Base-by-base conservation (phyloP, 1,139 yeast species). In the Kluyveromyces marxianus region DNA sequence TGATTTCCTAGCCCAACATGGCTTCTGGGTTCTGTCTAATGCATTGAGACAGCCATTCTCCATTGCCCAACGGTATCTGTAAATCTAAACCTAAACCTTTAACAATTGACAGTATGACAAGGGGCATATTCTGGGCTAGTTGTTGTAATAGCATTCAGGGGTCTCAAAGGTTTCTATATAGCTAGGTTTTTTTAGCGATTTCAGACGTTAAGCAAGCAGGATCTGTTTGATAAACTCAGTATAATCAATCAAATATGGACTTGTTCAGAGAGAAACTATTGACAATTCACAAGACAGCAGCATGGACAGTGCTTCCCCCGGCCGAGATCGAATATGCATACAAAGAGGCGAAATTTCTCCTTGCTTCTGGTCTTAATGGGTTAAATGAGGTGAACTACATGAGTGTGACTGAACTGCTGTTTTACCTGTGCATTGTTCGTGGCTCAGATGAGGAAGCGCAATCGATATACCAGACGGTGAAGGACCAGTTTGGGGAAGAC, bases 391-490 rank as follows among this genome's bases (percentile, higher is more conserved):
- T 69, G 10, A 87, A 83, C 44, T 70, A 76, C 49, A 81, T 74
- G 60, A 71, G 75, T 14, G 65, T 89, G 34, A 70, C 80, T 51
- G 95, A 86, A 60, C 74, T 87, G 58, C 81, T 84, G 47, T 86
- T 87, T 62, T 80, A 79, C 58, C 69, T 89, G 40, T 69, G 81
- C 2, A 64, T 88, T 37, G 69, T 82, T 50, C 68, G 86, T n/a
- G 71, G 77, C 42, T 75, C 79, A 50, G 96, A 88, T 57, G 67
- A 71, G 1, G 88, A 80, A 54, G 96, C 96, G 14, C 78, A 81
- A 55, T 66, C 75, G 10, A 70, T 79, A 48, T 72, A 87, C 48
- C 83, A 82, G 48, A 69, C 80, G 39, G 63, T 89, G 14, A 64
- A 74, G 35, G 96, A 88, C 59, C 77, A 78, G 57, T 82, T 88